Percentiles rank a stretch among this genome's conserved stretches.
phyloP scores from a whole-genome alignment of 306 rosid species.

The Trifolium pratense region DNA sequence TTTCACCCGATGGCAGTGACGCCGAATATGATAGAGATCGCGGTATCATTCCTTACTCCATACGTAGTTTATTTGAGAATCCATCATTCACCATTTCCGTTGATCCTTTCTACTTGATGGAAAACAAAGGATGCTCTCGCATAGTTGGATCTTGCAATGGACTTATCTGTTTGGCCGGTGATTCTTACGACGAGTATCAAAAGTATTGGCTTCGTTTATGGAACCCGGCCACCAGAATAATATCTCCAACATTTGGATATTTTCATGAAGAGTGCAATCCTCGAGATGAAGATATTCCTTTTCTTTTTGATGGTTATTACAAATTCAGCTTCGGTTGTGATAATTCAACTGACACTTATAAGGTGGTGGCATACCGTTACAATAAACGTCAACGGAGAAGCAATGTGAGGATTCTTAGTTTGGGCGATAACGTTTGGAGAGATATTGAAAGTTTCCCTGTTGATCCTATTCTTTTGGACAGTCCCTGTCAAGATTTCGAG shows the following conservation, averaged over 20 bases:
- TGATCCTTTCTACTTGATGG: background rate
- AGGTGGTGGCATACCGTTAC: background rate
- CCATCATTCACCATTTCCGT: background rate
- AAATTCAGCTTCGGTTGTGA: background rate
- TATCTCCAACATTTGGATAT: background rate
- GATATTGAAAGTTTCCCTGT: background rate
- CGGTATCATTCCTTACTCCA: background rate
- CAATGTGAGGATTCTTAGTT: background rate
- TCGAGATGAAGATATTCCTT: too few relatives aligned
- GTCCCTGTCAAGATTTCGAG: too few relatives aligned
- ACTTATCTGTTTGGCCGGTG: too few relatives aligned
- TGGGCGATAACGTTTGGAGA: background rate
- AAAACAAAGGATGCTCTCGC: background rate
- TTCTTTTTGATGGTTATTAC: background rate
- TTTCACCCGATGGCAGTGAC: too few relatives aligned
- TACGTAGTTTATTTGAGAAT: background rate
- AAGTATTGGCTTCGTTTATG: background rate
- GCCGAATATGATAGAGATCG: background rate
- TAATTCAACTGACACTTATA: background rate
- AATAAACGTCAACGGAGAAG: background rate
- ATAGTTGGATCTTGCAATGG: background rate
- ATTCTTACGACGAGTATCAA: background rate
- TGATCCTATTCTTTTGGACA: background rate
- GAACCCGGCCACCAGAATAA: background rate
- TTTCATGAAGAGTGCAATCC: background rate